Evolutionary conservation across 345 rosid species (phyloP), one percentile per base, ranked within the genome.

Genomic region (Pugionium dolabratum): DNA sequence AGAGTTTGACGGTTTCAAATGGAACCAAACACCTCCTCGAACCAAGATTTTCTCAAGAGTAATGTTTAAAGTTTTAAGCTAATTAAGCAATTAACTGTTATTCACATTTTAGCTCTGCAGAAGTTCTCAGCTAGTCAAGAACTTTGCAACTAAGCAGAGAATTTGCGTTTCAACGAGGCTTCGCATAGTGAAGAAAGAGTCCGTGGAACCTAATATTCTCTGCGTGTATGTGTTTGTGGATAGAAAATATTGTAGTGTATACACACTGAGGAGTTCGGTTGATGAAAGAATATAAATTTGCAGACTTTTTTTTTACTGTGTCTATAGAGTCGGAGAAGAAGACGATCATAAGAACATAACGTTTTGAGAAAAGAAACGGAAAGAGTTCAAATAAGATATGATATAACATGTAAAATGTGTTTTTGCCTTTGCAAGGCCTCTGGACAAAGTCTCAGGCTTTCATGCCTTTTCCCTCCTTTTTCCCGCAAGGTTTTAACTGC

Each of bases 301-400:
- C 55, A 52, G 69, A 62, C 4, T 1, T 54, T 70, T 48, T 41
- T 42, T 51, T 42, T 28, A 72, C 67, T 44, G 71, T 44, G 71
- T 72, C 66, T 30, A 65, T 56, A 37, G 66, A 66, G 76, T 43
- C 56, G 52, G 67, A 59, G 76, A 44, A 66, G 9, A 45, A 52
- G 64, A 29, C 42, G 36, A 40, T 35, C 1, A 65, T 57, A 40
- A 34, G 50, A 65, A 64, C 70, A 56, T 56, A 33, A 64, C 48
- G 42, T 51, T 72, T 56, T 48, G 8, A 56, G 45, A 64, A 56
- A 58, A 64, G 46, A 71, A 71, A 71, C n/a, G 75, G 46, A 52
- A 64, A 48, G 54, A 27, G 70, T 72, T 62, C 59, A 64, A 72
- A 64, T 72, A 64, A 49, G 70, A 41, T 48, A 18, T 18, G 65